These are phyloP conservation scores for Botrytis galanthina DNA, from an alignment of 2,329 filamentous ascomycete species.

Conservation along the genomic window DNA sequence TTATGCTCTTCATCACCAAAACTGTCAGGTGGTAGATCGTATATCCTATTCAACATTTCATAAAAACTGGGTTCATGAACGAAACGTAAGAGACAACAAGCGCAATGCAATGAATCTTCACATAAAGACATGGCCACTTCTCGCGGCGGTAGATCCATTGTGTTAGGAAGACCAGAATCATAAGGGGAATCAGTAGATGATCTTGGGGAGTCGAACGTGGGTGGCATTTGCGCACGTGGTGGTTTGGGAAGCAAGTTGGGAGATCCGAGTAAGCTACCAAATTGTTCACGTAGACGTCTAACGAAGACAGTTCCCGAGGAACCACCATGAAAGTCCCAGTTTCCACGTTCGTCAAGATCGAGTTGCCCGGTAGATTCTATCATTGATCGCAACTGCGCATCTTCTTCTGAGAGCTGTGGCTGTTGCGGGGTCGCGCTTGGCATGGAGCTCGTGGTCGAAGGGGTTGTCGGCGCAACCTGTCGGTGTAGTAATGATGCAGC, in stretches of 20 bases:
- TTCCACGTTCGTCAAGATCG: constrained; percentile 84
- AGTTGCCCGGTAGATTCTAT: constrained; percentile 88
- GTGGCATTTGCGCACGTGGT: constrained; percentile 40
- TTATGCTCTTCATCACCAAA: constrained; percentile 63
- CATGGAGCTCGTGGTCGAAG: constrained; percentile 1
- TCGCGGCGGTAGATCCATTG: constrained; percentile 66
- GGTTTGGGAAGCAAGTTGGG: constrained; percentile 56
- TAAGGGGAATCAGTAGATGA: constrained; percentile 36
- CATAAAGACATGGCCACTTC: constrained; percentile 54
- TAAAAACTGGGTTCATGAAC: constrained; percentile 82
- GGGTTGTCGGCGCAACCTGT: constrained; percentile 42
- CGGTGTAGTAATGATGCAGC: constrained; percentile 63
- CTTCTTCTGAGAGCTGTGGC: constrained; percentile 47
- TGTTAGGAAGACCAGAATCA: constrained; percentile 35
- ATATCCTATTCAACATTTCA: constrained; percentile 72
- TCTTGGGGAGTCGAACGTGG: constrained; percentile 35
- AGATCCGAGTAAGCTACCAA: constrained; percentile 71
- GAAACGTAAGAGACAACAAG: constrained; percentile 62
- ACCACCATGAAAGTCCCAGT: constrained; percentile 93
- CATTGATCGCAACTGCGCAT: constrained; percentile 86
- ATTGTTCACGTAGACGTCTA: constrained; percentile 80
- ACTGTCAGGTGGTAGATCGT: constrained; percentile 63
- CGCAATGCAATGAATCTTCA: constrained; percentile 55
- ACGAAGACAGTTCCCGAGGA: constrained; percentile 91
- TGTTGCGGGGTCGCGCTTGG: constrained; percentile 12